Base-by-base conservation (phyloP, 352 stramenopile genomes). In the Phytophthora ohioensis region DNA sequence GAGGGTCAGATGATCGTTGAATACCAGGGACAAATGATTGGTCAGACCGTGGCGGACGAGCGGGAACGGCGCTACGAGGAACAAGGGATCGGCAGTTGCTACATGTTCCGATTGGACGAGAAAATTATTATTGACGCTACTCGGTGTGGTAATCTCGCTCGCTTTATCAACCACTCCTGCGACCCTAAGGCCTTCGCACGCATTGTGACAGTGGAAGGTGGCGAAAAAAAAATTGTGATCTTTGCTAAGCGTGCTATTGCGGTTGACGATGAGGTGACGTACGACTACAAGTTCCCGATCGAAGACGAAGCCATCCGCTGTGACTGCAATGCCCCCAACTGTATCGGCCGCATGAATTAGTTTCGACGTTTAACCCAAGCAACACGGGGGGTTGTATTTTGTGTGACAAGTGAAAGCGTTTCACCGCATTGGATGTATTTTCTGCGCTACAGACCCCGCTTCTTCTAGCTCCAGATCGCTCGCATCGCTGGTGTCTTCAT, bases 231-330 rank as follows among this genome's bases (percentile, higher is more conserved):
- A 72, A 99, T 99, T 47, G 91, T 98, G 49, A 98, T 99, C 42
- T 98, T 98, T 70, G 93, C 94, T 7, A 97, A 97, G 63, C 78
- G 81, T 56, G 83, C 95, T 15, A 98, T 99, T 69, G 84, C 93
- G 3, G 81, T 84, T 34, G 96, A 94, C 10, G 95, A 98, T 65
- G 96, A 99, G 68, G 93, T 98, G 51, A 98, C 92, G 39, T 98
- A 98, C 75, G 94, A 98, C 67, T 99, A 99, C 86, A 98, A 99
- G 75, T 99, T 99, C 74, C 95, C 95, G 17, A 97, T 98, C 57
- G 97, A 98, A 78, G 96, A 98, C 76, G 93, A 98, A 60, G 95
- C 91, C 13, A 91, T 99, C 38, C 87, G 82, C 10, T 99, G 95
- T 60, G 95, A 97, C 59, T 98, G 96, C 75, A 96, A 94, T 12